Percentiles rank a stretch among this genome's conserved stretches.
Evolutionary conservation across 140 eudicot genomes (phyloP).

Genomic region (Cichorium intybus): DNA sequence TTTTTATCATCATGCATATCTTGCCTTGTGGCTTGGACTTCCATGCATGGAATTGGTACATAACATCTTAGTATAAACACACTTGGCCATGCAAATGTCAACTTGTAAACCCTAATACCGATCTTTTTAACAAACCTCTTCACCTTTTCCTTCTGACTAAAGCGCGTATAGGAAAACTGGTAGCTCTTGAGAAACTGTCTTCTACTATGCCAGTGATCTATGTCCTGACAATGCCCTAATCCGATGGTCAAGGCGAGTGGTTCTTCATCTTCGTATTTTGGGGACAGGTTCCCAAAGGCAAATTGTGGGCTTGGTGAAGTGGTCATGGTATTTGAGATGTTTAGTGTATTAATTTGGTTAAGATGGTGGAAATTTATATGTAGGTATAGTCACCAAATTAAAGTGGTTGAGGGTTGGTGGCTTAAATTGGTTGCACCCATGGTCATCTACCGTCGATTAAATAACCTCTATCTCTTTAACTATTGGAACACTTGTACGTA

Average conservation of each 20-base stretch:
- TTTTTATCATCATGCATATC: conserved; percentile 13
- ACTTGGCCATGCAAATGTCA: conserved; percentile 34
- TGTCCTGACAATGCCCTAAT: conserved; percentile 15
- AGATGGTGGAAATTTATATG: conserved; percentile 14
- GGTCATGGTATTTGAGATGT: conserved; percentile 15
- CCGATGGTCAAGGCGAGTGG: conserved; percentile 8
- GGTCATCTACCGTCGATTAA: conserved; percentile 24
- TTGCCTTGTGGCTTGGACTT: neutral
- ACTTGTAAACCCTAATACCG: conserved; percentile 23
- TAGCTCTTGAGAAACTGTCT: conserved; percentile 38
- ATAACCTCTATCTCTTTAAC: neutral
- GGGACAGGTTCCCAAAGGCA: neutral
- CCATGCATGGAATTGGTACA: conserved; percentile 28
- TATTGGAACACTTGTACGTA: conserved; percentile 20
- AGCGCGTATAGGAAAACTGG: conserved; percentile 5
- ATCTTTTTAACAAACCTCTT: conserved; percentile 26
- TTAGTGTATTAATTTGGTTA: neutral
- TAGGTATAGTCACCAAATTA: conserved; percentile 9
- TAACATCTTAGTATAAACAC: conserved; percentile 33
- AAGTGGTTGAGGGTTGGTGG: conserved; percentile 37
- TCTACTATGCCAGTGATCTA: conserved; percentile 34
- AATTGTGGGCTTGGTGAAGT: conserved; percentile 24
- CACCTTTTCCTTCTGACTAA: conserved; percentile 24
- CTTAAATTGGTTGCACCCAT: conserved; percentile 37
- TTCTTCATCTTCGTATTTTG: conserved; percentile 22